Evolutionary conservation across 257 asterid species (phyloP).

Genomic region (Nicotiana undulata): DNA sequence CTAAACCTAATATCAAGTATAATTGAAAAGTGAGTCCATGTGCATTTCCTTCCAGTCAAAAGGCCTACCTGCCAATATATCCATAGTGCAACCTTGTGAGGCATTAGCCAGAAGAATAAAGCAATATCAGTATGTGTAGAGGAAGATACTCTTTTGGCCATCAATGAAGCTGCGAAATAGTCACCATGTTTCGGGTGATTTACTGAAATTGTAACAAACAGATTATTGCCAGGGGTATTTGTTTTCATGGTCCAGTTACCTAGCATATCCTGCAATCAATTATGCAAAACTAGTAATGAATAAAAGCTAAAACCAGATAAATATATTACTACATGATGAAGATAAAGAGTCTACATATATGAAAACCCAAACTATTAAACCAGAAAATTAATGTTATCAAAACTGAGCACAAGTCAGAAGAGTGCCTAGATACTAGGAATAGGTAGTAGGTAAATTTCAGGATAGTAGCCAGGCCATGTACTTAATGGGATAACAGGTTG

Average conservation of each 20-base stretch:
- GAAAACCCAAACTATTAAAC: neutral
- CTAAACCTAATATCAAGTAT: neutral
- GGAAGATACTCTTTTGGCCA: constrained; percentile 56
- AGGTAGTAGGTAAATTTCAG: neutral
- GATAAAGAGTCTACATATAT: neutral
- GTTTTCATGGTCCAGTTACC: constrained; percentile 77
- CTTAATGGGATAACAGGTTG: neutral
- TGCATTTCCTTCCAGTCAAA: neutral
- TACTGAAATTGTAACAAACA: constrained; percentile 58
- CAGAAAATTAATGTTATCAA: neutral
- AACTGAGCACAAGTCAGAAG: neutral
- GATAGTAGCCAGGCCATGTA: neutral
- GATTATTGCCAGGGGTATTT: constrained; percentile 58
- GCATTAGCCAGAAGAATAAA: constrained; percentile 93
- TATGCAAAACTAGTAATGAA: neutral
- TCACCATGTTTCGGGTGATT: constrained; percentile 85
- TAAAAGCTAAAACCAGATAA: neutral
- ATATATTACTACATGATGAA: neutral
- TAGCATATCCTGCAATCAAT: constrained; percentile 64
- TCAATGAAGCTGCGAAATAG: constrained; percentile 86
- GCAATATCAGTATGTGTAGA: constrained; percentile 36
- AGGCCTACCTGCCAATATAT: constrained; percentile 92
- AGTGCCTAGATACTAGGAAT: neutral
- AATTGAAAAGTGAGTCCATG: neutral
- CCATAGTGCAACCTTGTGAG: constrained; percentile 90